Percentiles rank a stretch among this genome's conserved stretches.
These are phyloP conservation scores for Coemansia nantahalensis DNA, from an alignment of 192 early-diverging fungal species.

Conservation along the genomic window DNA sequence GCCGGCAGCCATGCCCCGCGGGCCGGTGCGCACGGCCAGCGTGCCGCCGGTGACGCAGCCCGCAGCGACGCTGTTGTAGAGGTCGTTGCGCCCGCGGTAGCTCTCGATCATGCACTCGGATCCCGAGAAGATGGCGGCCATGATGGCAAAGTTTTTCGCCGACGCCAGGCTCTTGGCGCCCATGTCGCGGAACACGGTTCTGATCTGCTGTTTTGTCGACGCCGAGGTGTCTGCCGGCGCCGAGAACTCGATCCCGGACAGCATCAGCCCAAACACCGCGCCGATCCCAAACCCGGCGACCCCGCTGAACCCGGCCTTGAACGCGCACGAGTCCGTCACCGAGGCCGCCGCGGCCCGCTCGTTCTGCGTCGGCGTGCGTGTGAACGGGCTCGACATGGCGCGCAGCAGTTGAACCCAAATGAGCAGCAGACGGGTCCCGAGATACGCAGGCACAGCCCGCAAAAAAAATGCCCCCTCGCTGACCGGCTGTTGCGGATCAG, in stretches of 20 bases:
- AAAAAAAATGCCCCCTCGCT: no score
- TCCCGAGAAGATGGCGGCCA: slow-evolving; percentile 89
- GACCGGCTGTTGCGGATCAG: no score
- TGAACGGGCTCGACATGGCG: slow-evolving; percentile 43
- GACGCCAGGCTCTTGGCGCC: slow-evolving; percentile 70
- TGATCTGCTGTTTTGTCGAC: slow-evolving; percentile 81
- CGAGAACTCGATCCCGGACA: slow-evolving; percentile 87
- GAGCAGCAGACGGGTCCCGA: no score
- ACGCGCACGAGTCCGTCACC: slow-evolving; percentile 70
- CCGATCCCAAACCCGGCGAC: slow-evolving; percentile 85
- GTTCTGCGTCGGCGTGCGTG: slow-evolving; percentile 28
- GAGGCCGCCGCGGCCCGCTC: slow-evolving; percentile 36
- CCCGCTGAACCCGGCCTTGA: slow-evolving; percentile 68
- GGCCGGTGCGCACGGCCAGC: slow-evolving; percentile 72
- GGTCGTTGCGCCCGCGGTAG: slow-evolving; percentile 94
- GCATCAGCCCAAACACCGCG: slow-evolving; percentile 86
- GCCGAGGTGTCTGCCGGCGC: slow-evolving; percentile 67
- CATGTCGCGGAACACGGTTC: slow-evolving; percentile 87
- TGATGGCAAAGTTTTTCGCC: slow-evolving; percentile 91
- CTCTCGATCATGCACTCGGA: slow-evolving; percentile 95
- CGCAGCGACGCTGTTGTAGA: slow-evolving; percentile 83
- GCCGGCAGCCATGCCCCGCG: slow-evolving; percentile 70
- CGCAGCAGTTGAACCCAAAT: background rate
- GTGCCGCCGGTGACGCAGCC: slow-evolving; percentile 93
- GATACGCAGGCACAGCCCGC: no score